Conservation (phyloP, 2,329 filamentous ascomycete genomes). For the Gnomoniopsis smithogilvyi region DNA sequence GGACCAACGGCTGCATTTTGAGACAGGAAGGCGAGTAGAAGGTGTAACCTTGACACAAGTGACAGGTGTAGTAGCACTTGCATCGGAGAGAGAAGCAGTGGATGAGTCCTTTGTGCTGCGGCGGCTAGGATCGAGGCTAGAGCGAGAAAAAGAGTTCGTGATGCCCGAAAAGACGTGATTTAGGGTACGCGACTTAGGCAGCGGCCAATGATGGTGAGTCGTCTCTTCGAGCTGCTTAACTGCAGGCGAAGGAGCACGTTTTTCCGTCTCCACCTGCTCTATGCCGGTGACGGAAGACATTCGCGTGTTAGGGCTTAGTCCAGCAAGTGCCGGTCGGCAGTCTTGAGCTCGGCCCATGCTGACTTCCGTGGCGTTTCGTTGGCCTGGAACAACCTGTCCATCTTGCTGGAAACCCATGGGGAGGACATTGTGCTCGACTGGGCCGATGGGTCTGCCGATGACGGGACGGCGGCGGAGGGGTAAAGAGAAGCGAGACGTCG, state of each 20-base stretch:
- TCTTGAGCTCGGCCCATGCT: background rate
- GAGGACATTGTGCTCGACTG: conserved; percentile 2
- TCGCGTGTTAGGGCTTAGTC: background rate
- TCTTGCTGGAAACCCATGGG: background rate
- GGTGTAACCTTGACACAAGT: background rate
- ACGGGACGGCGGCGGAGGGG: conserved; percentile 12
- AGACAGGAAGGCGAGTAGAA: background rate
- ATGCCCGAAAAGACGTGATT: conserved; percentile 13
- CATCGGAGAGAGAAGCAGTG: conserved; percentile 2
- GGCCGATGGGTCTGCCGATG: conserved; percentile 17
- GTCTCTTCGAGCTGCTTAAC: background rate
- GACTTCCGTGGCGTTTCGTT: background rate
- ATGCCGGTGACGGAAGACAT: background rate
- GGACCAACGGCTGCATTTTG: conserved; percentile 6
- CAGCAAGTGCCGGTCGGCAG: background rate
- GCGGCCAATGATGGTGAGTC: background rate
- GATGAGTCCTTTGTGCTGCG: conserved; percentile 5
- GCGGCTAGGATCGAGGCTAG: conserved; percentile 6
- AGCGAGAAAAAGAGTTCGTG: conserved; percentile 13
- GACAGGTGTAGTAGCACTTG: conserved; percentile 12
- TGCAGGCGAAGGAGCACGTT: background rate
- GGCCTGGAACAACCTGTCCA: background rate
- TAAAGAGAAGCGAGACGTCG: conserved; percentile 7
- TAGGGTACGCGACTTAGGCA: conserved; percentile 11
- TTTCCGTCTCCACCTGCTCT: background rate